phyloP scores from a whole-genome alignment of 495 filamentous ascomycete genomes.

The Halenospora varia region DNA sequence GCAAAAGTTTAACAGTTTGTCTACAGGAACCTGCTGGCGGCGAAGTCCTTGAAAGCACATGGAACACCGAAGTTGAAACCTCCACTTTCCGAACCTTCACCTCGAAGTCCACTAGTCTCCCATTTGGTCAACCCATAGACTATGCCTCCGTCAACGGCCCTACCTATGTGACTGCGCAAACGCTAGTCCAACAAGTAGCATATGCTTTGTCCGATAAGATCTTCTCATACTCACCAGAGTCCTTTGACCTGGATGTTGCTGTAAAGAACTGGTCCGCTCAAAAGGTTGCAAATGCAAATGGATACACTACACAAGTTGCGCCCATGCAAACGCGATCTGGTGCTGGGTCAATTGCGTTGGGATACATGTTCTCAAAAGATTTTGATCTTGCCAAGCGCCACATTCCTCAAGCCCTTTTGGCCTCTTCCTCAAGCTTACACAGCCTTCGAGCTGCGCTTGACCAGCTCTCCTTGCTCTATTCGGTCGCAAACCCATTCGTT shows the following conservation, averaged over 20 bases:
- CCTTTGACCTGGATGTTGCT: constrained; percentile 82
- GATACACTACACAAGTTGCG: constrained; percentile 71
- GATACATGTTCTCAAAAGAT: constrained; percentile 96
- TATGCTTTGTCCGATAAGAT: constrained; percentile 92
- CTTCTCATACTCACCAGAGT: constrained; percentile 92
- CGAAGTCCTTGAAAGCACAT: constrained; percentile 19
- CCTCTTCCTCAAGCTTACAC: constrained; percentile 74
- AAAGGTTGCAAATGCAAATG: constrained; percentile 71
- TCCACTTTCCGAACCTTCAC: constrained; percentile 19
- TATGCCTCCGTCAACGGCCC: constrained; percentile 75
- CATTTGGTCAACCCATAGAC: constrained; percentile 55
- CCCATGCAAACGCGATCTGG: constrained; percentile 83
- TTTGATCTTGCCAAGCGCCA: constrained; percentile 88
- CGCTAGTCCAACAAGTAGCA: constrained; percentile 90
- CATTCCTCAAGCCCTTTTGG: constrained; percentile 84
- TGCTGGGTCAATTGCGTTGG: constrained; percentile 86
- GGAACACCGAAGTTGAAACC: constrained; percentile 17
- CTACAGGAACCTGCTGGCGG: constrained; percentile 19
- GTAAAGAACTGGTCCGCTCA: constrained; percentile 67
- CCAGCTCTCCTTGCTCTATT: constrained; percentile 84
- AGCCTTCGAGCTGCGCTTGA: constrained; percentile 81
- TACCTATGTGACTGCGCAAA: constrained; percentile 87
- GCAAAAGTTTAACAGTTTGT: neutral
- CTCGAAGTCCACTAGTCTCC: constrained; percentile 49
- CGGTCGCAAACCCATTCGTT: constrained; percentile 84